Percentiles rank a stretch among this genome's conserved stretches.
Evolutionary conservation across 1,284 basidiomycete genomes (phyloP).

Genomic region (Coniferiporia weirii): DNA sequence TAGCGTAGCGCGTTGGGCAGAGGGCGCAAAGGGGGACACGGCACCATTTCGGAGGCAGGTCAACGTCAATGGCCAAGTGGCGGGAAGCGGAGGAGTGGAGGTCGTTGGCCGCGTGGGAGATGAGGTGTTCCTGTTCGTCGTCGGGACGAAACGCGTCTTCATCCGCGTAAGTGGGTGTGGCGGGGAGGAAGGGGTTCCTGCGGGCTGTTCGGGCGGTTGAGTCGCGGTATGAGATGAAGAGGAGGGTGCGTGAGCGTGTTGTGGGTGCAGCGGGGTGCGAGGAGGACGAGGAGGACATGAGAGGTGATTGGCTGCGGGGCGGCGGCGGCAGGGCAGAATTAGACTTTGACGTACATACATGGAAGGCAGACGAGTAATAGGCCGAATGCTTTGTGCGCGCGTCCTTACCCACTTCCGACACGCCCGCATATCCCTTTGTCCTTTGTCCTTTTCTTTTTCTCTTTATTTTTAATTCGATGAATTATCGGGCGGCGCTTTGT

Average conservation of each 20-base stretch:
- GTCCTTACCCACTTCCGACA: too few relatives aligned
- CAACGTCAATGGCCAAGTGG: constrained; percentile 48
- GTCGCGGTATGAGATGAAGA: constrained; percentile 94
- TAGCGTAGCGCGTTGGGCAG: constrained; percentile 28
- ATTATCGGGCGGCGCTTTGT: too few relatives aligned
- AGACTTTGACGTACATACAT: neutral
- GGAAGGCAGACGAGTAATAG: neutral
- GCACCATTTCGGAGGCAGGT: constrained; percentile 70
- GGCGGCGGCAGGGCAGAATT: neutral
- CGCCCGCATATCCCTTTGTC: neutral
- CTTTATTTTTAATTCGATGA: neutral
- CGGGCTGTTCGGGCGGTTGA: constrained; percentile 57
- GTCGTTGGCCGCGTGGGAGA: constrained; percentile 29
- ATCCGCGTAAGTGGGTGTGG: constrained; percentile 30
- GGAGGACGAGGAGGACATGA: constrained; percentile 26
- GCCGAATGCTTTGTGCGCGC: too few relatives aligned
- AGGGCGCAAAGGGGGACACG: constrained; percentile 19
- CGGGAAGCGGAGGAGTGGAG: constrained; percentile 21
- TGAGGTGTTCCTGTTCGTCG: constrained; percentile 73
- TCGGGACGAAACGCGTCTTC: constrained; percentile 35
- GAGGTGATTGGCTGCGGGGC: neutral
- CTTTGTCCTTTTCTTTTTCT: neutral
- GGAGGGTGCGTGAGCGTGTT: constrained; percentile 85
- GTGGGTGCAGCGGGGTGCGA: constrained; percentile 36
- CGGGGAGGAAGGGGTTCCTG: constrained; percentile 29